A percentile compares a stretch with the other conserved stretches of the same genome.
phyloP scores from a whole-genome alignment of 768 basidiomycete species.

The Russula dissimulans region DNA sequence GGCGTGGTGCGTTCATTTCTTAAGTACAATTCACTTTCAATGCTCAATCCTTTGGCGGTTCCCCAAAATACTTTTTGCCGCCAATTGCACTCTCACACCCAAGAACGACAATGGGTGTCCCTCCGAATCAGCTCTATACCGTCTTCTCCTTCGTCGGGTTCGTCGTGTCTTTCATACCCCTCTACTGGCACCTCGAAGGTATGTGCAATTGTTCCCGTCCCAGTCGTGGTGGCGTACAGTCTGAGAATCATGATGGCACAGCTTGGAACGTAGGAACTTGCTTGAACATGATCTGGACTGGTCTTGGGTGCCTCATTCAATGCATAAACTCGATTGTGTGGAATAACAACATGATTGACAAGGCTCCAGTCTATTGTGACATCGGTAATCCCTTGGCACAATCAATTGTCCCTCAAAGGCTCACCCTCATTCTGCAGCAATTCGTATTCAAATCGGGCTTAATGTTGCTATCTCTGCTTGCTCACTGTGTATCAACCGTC shows the following conservation, averaged over 20 bases:
- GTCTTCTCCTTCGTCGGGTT: slow-evolving; percentile 38
- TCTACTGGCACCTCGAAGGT: slow-evolving; percentile 49
- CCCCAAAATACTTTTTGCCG: no score
- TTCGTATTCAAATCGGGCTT: no score
- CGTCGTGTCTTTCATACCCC: slow-evolving; percentile 39
- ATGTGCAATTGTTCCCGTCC: not conserved
- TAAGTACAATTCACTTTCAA: no score
- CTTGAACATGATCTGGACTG: slow-evolving; percentile 62
- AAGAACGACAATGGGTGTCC: not conserved
- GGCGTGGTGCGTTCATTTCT: no score
- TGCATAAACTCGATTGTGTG: slow-evolving; percentile 66
- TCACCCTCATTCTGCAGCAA: no score
- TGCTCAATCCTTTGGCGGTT: no score
- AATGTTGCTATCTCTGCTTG: no score
- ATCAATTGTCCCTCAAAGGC: no score
- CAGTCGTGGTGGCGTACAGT: no score
- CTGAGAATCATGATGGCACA: slow-evolving; percentile 5
- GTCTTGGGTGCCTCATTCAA: slow-evolving; percentile 44
- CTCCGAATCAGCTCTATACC: slow-evolving; percentile 22
- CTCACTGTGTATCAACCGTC: slow-evolving; percentile 22
- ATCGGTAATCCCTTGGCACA: slow-evolving; percentile 33
- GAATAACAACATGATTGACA: slow-evolving; percentile 28
- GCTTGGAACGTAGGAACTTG: slow-evolving; percentile 70
- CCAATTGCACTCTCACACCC: no score
- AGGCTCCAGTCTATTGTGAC: slow-evolving; percentile 46